A percentile compares a stretch with the other conserved stretches of the same genome.
phyloP scores from a whole-genome alignment of 225 moss, liverwort and hornwort genomes.

The Bryoerythrophyllum caledonicum region DNA sequence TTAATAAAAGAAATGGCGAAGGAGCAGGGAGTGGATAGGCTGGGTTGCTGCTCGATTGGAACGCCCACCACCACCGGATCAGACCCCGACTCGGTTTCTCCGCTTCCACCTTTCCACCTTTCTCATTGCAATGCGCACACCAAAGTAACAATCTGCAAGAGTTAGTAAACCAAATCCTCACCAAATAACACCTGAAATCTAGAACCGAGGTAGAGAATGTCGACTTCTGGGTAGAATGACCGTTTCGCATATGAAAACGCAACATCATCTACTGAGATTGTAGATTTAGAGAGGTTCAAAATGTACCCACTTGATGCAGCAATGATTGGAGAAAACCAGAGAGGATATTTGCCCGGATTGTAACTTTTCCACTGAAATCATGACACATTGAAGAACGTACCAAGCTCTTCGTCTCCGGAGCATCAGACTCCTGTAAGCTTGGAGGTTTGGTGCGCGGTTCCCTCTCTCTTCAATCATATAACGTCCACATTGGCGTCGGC shows the following conservation, averaged over 20 bases:
- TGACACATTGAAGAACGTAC: no score
- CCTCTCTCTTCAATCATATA: not conserved
- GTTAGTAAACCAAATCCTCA: no score
- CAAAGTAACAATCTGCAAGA: no score
- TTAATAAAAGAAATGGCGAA: not conserved
- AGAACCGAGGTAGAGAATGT: no score
- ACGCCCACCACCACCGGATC: constrained; percentile 31
- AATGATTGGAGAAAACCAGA: not conserved
- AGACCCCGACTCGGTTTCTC: not conserved
- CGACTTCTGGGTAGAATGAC: no score
- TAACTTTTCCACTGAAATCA: not conserved
- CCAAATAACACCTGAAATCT: no score
- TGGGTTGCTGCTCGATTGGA: constrained; percentile 31
- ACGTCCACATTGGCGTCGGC: no score
- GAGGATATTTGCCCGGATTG: constrained; percentile 8
- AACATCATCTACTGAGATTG: not conserved
- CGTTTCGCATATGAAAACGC: not conserved
- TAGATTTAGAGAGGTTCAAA: not conserved
- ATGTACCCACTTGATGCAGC: not conserved
- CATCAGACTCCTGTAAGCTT: not conserved
- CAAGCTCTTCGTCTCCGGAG: not conserved
- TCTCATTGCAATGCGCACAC: not conserved
- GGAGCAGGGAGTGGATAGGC: constrained; percentile 28
- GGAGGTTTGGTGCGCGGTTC: not conserved
- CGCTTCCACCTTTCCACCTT: not conserved